Evolutionary conservation across 805 yeast genomes (phyloP), one percentile per base, ranked within the genome.

Genomic region (Monosporozyma solicola): DNA sequence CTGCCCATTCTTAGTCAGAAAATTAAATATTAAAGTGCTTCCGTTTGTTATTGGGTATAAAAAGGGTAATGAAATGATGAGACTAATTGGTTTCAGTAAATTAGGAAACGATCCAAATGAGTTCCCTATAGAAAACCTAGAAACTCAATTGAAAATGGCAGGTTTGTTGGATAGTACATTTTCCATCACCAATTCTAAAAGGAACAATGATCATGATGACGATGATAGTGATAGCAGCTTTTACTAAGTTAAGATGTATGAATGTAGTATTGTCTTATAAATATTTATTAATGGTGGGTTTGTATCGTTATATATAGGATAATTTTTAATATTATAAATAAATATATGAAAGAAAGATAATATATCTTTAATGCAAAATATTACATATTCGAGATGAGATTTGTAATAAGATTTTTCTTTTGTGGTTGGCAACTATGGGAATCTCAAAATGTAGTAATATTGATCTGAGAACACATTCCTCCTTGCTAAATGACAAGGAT

Each of bases 1-100:
- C 41, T 85, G 91, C 1, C 90, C 95, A 3, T 88, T 88, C 61
- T 70, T 89, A 47, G 88, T 82, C 4, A 69, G 80, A 2, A 82
- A 80, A 61, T 73, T 89, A 41, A 71, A 73, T 2, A 74, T 89
- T 49, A 80, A 84, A 62, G 82, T 84, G 10, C 72, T 88, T 5
- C 96, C 96, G 0, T 83, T 82, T 57, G 82, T 87, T 2, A 67
- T 85, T 1, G 72, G 81, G 8, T 88, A 83, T 61, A 71, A 69
- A 11, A 71, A 77, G 39, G 91, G 91, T 1, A 67, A 74, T 46
- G 92, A 86, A 59, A 63, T 72, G 3, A 74, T 76, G 13, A 69
- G 87, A 55, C 61, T 87, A 5, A 75, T 87, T 5, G 96, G 96
- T 5, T 84, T 88, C 60, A 83, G 82, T 51, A 76, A 78, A 33